phyloP scores from a whole-genome alignment of 192 early-diverging fungal genomes.

The Chytriomyces confervae region DNA sequence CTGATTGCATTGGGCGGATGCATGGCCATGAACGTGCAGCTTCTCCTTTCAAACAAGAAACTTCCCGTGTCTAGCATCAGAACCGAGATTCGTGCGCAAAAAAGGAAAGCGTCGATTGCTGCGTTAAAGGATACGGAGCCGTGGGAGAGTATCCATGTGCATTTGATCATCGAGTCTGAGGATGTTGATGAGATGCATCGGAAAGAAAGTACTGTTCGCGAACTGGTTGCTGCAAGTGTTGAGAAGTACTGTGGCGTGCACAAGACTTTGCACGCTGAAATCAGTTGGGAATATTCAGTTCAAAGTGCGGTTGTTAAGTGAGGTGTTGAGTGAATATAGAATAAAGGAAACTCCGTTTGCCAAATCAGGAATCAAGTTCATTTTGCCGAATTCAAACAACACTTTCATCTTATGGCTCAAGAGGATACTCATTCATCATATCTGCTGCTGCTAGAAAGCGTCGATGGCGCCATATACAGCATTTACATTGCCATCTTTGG shows the following conservation, averaged over 20 bases:
- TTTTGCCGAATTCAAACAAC: too few relatives aligned
- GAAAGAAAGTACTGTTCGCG: neutral
- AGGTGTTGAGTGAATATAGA: too few relatives aligned
- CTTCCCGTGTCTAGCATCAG: neutral
- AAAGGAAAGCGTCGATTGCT: neutral
- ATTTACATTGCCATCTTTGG: neutral
- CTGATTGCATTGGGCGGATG: slow-evolving; percentile 19
- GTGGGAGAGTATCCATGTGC: slow-evolving; percentile 15
- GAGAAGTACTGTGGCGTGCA: slow-evolving; percentile 19
- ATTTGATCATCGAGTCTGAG: neutral
- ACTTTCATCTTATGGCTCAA: too few relatives aligned
- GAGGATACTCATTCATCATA: neutral
- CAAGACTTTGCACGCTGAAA: slow-evolving; percentile 5
- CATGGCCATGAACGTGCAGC: neutral
- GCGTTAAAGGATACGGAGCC: neutral
- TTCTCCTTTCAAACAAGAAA: neutral
- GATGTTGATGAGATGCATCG: neutral
- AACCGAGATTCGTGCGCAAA: neutral
- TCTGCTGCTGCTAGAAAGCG: neutral
- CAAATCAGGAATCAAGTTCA: too few relatives aligned
- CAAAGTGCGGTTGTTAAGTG: too few relatives aligned
- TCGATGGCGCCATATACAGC: neutral
- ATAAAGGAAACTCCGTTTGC: too few relatives aligned
- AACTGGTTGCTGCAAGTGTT: slow-evolving; percentile 1
- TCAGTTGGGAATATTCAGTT: neutral